phyloP scores from a whole-genome alignment of 2,329 filamentous ascomycete genomes.

The Geosmithia putterillii region DNA sequence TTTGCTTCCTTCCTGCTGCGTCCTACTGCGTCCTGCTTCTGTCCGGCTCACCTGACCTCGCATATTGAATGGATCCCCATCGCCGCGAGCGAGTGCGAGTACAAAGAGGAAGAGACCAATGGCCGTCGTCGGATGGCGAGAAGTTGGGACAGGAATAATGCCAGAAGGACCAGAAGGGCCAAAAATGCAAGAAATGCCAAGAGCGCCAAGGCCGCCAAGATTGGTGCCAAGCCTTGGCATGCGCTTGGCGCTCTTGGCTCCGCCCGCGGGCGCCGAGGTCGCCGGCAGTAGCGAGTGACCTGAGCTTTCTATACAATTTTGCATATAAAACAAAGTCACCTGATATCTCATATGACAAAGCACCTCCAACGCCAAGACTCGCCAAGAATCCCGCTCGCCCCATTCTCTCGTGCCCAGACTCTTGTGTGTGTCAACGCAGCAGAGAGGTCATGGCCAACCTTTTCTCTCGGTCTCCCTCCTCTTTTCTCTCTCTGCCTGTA shows the following conservation, averaged over 20 bases:
- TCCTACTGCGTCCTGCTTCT: too few species aligned
- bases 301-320: too few species aligned
- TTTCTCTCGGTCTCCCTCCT: conserved; percentile 1
- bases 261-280: conserved; percentile 7
- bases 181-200: too few species aligned
- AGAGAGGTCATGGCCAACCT: conserved; percentile 17
- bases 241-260: conserved; percentile 15
- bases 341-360: not conserved
- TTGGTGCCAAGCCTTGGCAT: conserved; percentile 23
- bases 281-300: not conserved
- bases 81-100: too few species aligned
- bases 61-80: too few species aligned
- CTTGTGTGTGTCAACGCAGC: conserved; percentile 17
- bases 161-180: too few species aligned
- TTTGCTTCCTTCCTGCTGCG: too few species aligned
- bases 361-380: conserved; percentile 1
- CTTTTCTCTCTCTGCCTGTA: conserved; percentile 1
- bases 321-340: not conserved
- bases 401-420: conserved; percentile 18
- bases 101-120: conserved; percentile 1
- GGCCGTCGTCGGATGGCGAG: too few species aligned
- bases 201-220: conserved; percentile 19
- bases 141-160: too few species aligned
- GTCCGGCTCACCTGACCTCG: too few species aligned
- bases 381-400: conserved; percentile 25